Percentiles rank a stretch among this genome's conserved stretches.
These are phyloP conservation scores for Acacia acuminata DNA, from an alignment of 306 rosid genomes.

Conservation along the genomic window DNA sequence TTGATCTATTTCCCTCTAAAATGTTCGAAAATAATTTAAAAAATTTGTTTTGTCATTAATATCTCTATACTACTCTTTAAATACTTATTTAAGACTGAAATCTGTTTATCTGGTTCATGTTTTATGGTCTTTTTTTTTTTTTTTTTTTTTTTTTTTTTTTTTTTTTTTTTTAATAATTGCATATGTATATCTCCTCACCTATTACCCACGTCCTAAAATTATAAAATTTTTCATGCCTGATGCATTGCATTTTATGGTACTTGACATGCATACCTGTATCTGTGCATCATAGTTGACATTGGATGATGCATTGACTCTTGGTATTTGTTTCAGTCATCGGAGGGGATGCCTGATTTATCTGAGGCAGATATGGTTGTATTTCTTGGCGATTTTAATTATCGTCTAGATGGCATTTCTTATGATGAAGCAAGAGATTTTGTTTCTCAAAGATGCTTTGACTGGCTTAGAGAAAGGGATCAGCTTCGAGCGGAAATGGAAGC, in stretches of 20 bases:
- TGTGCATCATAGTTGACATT: conserved; percentile 7
- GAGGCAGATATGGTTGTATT: conserved; percentile 90
- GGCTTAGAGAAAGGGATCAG: conserved; percentile 97
- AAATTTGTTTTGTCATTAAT: not conserved
- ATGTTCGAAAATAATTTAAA: not conserved
- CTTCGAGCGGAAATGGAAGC: conserved; percentile 95
- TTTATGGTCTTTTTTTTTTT: too few relatives aligned
- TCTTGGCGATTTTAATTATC: conserved; percentile 95
- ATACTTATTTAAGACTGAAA: not conserved
- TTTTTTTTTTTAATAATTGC: too few relatives aligned
- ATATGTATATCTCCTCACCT: not conserved
- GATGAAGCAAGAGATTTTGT: conserved; percentile 97
- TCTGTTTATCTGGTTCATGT: not conserved
- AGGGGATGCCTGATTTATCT: conserved; percentile 85
- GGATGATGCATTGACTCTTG: conserved; percentile 42
- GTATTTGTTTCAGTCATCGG: conserved; percentile 58
- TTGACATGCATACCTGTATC: not conserved
- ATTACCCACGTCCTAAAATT: not conserved
- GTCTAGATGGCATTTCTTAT: conserved; percentile 84
- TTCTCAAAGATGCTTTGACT: conserved; percentile 97
- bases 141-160: too few relatives aligned
- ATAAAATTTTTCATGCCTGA: too few relatives aligned
- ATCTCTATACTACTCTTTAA: not conserved
- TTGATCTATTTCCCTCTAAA: not conserved
- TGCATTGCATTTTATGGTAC: not conserved